Base-by-base conservation (phyloP, 305 asterid genomes). In the Euphrasia arctica region DNA sequence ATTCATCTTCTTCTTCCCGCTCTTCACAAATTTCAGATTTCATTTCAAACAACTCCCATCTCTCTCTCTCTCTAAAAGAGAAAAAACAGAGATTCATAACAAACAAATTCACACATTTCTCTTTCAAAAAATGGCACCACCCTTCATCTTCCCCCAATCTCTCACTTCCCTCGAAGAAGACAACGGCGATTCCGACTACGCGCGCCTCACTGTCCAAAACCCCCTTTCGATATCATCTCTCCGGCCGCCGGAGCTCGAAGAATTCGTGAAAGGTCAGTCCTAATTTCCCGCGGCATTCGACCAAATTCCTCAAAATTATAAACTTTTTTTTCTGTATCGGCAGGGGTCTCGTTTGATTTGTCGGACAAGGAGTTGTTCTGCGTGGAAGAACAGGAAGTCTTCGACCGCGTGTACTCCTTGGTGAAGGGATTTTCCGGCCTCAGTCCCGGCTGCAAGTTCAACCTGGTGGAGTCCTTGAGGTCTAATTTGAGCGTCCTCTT, bases 351-450 rank as follows among this genome's bases (percentile, higher is more conserved):
- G 56, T 92, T 83, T 62, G 98, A 92, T 84, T 75, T 92, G 67
- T 85, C 98, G 62, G 98, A 89, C 64, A 89, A 83, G 82, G 98
- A 89, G 75, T 31, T 89, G 1, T 85, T 87, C 75, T 89, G 97
- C 58, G 73, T 92, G 28, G 97, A 89, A 62, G 98, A 92, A 72
- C 98, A 85, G 79, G 95, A 87, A 0, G 66, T 92, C 50, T 92
- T 92, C 55, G 98, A 89, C 66, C 82, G 95, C 22, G 93, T 84
- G n/a, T 89, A 84, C 60, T 84, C 93, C 36, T 68, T 89, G 68
- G 97, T 92, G 34, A 92, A 92, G 87, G 87, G 78, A 25, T 92
- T 89, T 61, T 63, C 73, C 50, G 48, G 69, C 42, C 87, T 92
- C 43, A 70, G 74, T 25, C 74, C 91, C 0, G 74, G 75, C 0